Evolutionary conservation across 1,284 basidiomycete genomes (phyloP).

Genomic region (Cutaneotrichosporon sp.): DNA sequence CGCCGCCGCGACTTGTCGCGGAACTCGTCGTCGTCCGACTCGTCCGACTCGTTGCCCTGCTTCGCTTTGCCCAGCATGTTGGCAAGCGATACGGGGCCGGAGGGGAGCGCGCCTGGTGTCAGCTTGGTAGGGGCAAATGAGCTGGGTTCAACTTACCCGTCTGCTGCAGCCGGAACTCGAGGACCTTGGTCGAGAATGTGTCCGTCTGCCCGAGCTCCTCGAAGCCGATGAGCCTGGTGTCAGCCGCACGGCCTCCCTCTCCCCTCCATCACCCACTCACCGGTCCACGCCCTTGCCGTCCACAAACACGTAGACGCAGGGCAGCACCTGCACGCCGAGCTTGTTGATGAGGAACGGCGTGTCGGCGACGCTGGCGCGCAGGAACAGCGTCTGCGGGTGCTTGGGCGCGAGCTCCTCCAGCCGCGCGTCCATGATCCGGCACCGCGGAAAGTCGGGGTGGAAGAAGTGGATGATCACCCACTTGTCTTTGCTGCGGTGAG

Average conservation of each 20-base stretch:
- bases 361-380: constrained; percentile 88
- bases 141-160: constrained; percentile 63
- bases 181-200: constrained; percentile 73
- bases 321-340: constrained; percentile 85
- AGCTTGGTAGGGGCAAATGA: too few relatives aligned
- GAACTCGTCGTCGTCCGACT: constrained; percentile 29
- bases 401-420: constrained; percentile 86
- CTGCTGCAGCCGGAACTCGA: constrained; percentile 78
- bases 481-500: constrained; percentile 65
- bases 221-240: constrained; percentile 79
- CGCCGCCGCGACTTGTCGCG: constrained; percentile 27
- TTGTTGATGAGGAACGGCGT: constrained; percentile 92
- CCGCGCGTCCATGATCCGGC: constrained; percentile 94
- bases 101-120: constrained; percentile 63
- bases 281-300: constrained; percentile 83
- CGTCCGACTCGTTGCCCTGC: constrained; percentile 17
- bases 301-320: constrained; percentile 88
- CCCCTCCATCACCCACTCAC: too few relatives aligned
- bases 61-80: constrained; percentile 59
- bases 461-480: constrained; percentile 92
- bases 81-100: constrained; percentile 68
- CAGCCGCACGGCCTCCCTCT: too few relatives aligned
- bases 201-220: constrained; percentile 90
- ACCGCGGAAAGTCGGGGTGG: constrained; percentile 86
- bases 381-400: constrained; percentile 85